phyloP scores from a whole-genome alignment of 2,329 filamentous ascomycete species.

The Fusarium sp. region DNA sequence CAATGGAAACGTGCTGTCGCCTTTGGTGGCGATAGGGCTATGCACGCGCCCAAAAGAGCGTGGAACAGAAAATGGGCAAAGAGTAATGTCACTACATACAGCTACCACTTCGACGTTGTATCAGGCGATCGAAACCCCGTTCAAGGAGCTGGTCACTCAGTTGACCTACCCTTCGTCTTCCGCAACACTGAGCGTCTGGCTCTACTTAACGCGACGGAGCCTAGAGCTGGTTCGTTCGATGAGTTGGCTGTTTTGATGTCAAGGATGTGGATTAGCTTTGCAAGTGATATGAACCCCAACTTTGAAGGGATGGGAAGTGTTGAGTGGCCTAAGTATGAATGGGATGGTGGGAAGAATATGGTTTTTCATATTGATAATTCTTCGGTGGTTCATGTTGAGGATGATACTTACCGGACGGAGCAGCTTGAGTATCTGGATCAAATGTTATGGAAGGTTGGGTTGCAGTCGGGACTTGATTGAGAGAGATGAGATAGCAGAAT shows the following conservation, averaged over 20 bases:
- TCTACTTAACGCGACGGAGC: conserved; percentile 14
- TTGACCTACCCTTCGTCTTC: conserved; percentile 28
- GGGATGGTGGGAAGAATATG: background rate
- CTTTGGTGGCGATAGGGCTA: conserved; percentile 29
- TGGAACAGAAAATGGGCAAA: conserved; percentile 28
- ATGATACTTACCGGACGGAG: conserved; percentile 21
- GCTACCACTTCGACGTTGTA: conserved; percentile 33
- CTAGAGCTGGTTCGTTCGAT: conserved; percentile 5
- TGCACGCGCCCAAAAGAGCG: conserved; percentile 29
- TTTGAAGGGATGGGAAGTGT: conserved; percentile 16
- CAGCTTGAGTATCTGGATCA: conserved; percentile 34
- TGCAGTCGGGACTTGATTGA: conserved; percentile 10
- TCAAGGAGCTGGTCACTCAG: conserved; percentile 29
- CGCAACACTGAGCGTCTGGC: conserved; percentile 14
- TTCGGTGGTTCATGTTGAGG: conserved; percentile 16
- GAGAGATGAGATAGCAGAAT: too few relatives aligned
- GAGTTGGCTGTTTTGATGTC: conserved; percentile 19
- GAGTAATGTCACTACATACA: conserved; percentile 14
- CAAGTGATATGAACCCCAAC: conserved; percentile 16
- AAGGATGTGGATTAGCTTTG: conserved; percentile 36
- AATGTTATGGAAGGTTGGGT: conserved; percentile 25
- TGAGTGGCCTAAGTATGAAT: conserved; percentile 18
- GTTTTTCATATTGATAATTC: conserved; percentile 31
- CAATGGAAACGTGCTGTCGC: conserved; percentile 36
- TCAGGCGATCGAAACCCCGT: conserved; percentile 19